A percentile compares a stretch with the other conserved stretches of the same genome.
Conservation (phyloP, 352 stramenopile genomes). For the Detonula confervacea region DNA sequence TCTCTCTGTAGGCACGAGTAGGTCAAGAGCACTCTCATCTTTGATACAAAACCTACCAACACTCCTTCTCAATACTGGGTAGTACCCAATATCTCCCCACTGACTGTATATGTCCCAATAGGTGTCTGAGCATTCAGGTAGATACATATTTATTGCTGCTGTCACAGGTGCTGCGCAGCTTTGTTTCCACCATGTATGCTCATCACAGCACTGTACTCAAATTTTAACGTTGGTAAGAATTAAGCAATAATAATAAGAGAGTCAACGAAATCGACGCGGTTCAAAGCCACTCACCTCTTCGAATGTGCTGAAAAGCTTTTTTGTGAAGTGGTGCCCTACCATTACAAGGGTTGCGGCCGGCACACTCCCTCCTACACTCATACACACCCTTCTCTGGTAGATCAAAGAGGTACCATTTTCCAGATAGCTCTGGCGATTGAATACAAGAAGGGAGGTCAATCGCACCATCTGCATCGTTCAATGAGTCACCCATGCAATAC, state of each 20-base stretch:
- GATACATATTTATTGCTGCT: conserved; percentile 10
- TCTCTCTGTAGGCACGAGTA: not conserved
- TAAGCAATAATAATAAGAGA: not conserved
- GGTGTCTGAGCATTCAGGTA: conserved; percentile 2
- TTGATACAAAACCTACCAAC: not conserved
- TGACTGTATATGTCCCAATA: conserved; percentile 1
- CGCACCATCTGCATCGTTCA: not conserved
- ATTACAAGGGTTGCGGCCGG: not conserved
- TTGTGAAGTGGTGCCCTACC: not conserved
- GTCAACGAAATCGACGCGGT: too few relatives aligned
- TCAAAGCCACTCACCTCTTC: too few relatives aligned
- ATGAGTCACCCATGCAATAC: not conserved
- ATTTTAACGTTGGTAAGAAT: too few relatives aligned
- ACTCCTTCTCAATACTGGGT: not conserved
- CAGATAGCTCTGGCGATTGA: not conserved
- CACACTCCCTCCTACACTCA: not conserved
- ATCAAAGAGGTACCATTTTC: not conserved
- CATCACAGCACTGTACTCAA: not conserved
- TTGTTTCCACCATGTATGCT: not conserved
- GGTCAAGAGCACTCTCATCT: not conserved
- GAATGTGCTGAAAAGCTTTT: not conserved
- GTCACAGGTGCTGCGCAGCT: too few relatives aligned
- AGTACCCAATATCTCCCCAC: too few relatives aligned
- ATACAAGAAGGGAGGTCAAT: not conserved
- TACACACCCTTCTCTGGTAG: not conserved